These are phyloP conservation scores for Colletotrichum truncatum DNA, from an alignment of 2,329 filamentous ascomycete species.

Conservation along the genomic window DNA sequence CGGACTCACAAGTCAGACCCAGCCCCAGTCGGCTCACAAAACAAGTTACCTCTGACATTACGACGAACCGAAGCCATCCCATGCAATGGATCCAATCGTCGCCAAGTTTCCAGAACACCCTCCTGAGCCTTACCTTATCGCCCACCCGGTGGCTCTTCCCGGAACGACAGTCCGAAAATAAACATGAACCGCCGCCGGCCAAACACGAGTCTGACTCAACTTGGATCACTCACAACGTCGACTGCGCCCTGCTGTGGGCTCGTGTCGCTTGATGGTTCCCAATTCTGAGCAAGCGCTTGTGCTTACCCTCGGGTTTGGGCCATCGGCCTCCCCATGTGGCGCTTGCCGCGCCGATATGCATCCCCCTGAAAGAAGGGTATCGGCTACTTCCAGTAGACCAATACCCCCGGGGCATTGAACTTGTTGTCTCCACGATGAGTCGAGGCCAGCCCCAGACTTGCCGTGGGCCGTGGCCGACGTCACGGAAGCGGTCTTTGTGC, in stretches of 20 bases:
- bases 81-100: background rate
- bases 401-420: background rate
- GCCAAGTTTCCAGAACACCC: conserved; percentile 12
- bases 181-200: conserved; percentile 20
- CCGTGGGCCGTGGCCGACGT: conserved; percentile 23
- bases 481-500: conserved; percentile 13
- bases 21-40: background rate
- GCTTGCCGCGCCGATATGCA: conserved; percentile 18
- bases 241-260: conserved; percentile 29
- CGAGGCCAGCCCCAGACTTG: conserved; percentile 17
- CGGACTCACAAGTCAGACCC: background rate
- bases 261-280: background rate
- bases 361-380: background rate
- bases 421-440: background rate
- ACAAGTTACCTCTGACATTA: background rate
- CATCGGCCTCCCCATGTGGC: conserved; percentile 24
- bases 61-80: conserved; percentile 8
- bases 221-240: conserved; percentile 13
- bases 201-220: conserved; percentile 25
- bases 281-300: background rate
- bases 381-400: background rate
- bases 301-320: background rate
- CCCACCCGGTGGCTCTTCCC: conserved; percentile 20
- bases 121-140: background rate
- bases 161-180: conserved; percentile 26